These are phyloP conservation scores for Avicennia marina DNA, from an alignment of 257 asterid genomes.

Conservation along the genomic window DNA sequence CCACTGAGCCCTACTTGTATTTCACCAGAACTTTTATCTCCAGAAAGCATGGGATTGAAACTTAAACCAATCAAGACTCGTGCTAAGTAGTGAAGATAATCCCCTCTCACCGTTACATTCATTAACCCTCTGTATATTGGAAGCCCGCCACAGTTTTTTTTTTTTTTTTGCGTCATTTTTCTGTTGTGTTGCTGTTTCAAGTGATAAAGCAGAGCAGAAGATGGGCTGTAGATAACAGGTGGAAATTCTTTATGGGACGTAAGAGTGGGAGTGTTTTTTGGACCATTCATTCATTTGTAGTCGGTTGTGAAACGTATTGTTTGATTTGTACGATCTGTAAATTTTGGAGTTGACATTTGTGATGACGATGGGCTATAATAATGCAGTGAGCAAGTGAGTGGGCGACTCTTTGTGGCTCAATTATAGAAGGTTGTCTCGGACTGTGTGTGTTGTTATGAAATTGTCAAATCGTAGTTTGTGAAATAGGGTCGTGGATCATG, in stretches of 20 bases:
- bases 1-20: conserved; percentile 80
- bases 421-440: not conserved
- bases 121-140: conserved; percentile 28
- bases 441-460: not conserved
- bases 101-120: conserved; percentile 23
- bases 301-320: conserved; percentile 19
- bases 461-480: conserved; percentile 5
- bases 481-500: not conserved
- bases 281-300: conserved; percentile 51
- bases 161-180: conserved; percentile 1
- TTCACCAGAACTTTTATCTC: conserved; percentile 82
- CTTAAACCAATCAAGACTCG: conserved; percentile 89
- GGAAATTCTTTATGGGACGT: conserved; percentile 54
- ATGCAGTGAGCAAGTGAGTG: conserved; percentile 17
- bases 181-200: conserved; percentile 13
- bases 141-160: conserved; percentile 19
- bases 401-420: conserved; percentile 10
- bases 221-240: conserved; percentile 33
- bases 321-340: conserved; percentile 33
- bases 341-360: conserved; percentile 19
- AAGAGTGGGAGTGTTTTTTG: conserved; percentile 27
- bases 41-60: conserved; percentile 91
- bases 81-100: no score
- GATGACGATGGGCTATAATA: conserved; percentile 21
- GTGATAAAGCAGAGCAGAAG: conserved; percentile 28